Conservation (phyloP, 495 filamentous ascomycete genomes). For the Neurospora sp. region DNA sequence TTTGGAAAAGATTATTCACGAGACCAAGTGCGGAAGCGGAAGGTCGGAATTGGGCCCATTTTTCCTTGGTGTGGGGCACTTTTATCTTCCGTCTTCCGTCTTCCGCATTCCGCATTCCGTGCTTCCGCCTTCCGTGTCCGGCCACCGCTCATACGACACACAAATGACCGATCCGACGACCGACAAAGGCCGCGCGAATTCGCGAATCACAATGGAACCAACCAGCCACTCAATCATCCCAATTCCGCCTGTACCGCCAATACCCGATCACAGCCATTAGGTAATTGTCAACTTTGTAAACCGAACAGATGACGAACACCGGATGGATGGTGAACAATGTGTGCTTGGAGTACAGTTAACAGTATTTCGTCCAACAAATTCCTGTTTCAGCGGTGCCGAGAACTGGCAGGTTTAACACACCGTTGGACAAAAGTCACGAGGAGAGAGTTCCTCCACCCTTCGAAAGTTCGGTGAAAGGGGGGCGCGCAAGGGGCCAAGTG, state of each 20-base stretch:
- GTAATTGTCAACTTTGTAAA: neutral
- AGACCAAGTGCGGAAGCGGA: neutral
- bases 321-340: neutral
- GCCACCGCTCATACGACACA: neutral
- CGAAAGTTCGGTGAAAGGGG: neutral
- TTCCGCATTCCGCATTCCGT: slow-evolving; percentile 11
- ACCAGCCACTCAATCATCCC: neutral
- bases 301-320: neutral
- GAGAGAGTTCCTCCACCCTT: neutral
- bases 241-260: neutral
- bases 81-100: neutral
- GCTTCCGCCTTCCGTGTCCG: neutral
- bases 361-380: neutral
- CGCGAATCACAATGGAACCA: neutral
- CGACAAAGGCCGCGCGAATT: neutral
- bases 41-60: neutral
- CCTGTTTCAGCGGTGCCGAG: neutral
- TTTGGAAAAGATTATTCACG: neutral
- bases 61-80: neutral
- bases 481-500: neutral
- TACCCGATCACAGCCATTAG: neutral
- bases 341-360: neutral
- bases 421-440: neutral
- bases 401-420: too few relatives aligned
- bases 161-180: neutral